A percentile compares a stretch with the other conserved stretches of the same genome.
phyloP scores from a whole-genome alignment of 768 basidiomycete genomes.

The Cyclocybe aegerita region DNA sequence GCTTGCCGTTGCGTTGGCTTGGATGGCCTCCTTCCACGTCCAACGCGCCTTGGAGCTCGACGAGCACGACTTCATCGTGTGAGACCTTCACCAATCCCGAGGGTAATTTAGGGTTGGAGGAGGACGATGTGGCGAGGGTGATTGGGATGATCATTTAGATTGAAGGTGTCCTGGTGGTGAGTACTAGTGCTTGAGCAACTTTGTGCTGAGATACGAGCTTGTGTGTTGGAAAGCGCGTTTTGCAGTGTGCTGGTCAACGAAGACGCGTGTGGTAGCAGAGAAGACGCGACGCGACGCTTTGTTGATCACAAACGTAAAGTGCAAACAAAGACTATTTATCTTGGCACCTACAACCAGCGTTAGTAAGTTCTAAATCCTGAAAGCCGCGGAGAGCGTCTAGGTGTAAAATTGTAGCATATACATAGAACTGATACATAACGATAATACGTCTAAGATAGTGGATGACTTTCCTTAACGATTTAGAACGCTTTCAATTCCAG shows the following conservation, averaged over 20 bases:
- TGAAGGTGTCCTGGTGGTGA: not conserved
- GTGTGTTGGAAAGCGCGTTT: not conserved
- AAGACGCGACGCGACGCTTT: slow-evolving; percentile 22
- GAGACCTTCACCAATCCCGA: slow-evolving; percentile 70
- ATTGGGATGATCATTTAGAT: slow-evolving; percentile 69
- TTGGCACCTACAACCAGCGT: too few relatives aligned
- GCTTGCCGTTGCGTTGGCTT: slow-evolving; percentile 58
- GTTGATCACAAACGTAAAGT: not conserved
- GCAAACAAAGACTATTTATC: too few relatives aligned
- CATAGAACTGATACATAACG: too few relatives aligned
- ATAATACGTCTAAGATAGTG: too few relatives aligned
- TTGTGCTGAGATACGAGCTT: not conserved
- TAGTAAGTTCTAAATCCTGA: too few relatives aligned
- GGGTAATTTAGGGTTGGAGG: slow-evolving; percentile 50
- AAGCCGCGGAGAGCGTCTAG: too few relatives aligned
- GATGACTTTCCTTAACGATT: too few relatives aligned
- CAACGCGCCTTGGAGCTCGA: slow-evolving; percentile 86
- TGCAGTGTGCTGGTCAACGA: not conserved
- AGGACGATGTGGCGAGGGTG: slow-evolving; percentile 36
- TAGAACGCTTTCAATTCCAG: too few relatives aligned
- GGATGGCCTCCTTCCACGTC: slow-evolving; percentile 58
- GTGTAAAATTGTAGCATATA: too few relatives aligned
- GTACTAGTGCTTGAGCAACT: not conserved
- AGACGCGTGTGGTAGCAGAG: slow-evolving; percentile 3
- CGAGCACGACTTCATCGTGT: slow-evolving; percentile 74